Evolutionary conservation across 306 rosid genomes (phyloP).

Genomic region (Fragaria nilgerrensis): DNA sequence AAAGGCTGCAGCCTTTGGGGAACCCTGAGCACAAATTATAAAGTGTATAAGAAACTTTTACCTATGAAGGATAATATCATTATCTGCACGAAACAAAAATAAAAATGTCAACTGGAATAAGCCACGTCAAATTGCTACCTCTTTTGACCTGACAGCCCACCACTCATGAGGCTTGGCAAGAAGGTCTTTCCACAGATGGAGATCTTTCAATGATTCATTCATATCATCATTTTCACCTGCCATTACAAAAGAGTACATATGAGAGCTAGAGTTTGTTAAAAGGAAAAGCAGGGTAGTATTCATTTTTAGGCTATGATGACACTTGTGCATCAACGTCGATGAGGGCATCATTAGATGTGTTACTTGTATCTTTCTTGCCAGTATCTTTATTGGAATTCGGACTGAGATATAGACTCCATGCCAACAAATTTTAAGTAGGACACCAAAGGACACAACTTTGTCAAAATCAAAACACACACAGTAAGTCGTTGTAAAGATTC

Average conservation of each 20-base stretch:
- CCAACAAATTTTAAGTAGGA: not conserved
- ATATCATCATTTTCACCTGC: not conserved
- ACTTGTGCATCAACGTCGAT: not conserved
- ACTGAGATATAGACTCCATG: not conserved
- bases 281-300: not conserved
- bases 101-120: not conserved
- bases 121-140: conserved; percentile 4
- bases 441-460: not conserved
- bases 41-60: not conserved
- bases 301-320: not conserved
- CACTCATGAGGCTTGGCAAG: conserved; percentile 16
- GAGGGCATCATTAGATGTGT: not conserved
- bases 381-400: not conserved
- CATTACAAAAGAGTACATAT: not conserved
- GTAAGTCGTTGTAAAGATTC: not conserved
- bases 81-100: not conserved
- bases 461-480: not conserved
- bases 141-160: conserved; percentile 13
- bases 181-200: not conserved
- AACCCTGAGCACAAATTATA: conserved; percentile 12
- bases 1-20: conserved; percentile 11
- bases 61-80: not conserved
- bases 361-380: not conserved
- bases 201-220: conserved; percentile 5
- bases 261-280: not conserved